Evolutionary conservation across 2,329 filamentous ascomycete species (phyloP).

Genomic region (Aplosporella prunicola): DNA sequence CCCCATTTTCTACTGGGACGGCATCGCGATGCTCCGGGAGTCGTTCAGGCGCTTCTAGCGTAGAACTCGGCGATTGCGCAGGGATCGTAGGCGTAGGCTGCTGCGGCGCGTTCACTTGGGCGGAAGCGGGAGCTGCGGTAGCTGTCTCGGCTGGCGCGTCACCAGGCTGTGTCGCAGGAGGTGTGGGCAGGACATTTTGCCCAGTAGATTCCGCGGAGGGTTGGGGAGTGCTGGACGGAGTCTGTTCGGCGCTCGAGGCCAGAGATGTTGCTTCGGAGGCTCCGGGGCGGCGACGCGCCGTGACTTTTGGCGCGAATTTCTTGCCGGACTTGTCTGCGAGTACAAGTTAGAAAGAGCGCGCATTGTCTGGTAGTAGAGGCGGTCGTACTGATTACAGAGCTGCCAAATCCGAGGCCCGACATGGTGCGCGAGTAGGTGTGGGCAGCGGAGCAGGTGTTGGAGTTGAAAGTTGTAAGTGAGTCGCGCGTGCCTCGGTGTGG

Average conservation of each 20-base stretch:
- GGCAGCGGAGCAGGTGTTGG: conserved; percentile 2
- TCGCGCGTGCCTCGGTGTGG: neutral
- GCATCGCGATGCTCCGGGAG: neutral
- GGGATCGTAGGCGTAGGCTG: no score
- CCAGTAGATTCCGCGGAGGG: conserved; percentile 11
- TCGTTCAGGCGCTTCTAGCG: no score
- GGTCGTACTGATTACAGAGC: conserved; percentile 42
- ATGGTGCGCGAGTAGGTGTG: conserved; percentile 17
- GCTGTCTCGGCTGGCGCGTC: conserved; percentile 7
- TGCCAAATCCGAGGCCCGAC: conserved; percentile 39
- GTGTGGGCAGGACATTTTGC: conserved; percentile 8
- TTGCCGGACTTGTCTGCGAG: conserved; percentile 34
- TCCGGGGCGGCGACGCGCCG: conserved; percentile 32
- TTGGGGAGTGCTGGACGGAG: conserved; percentile 13
- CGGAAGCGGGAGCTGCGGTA: no score
- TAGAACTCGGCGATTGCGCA: no score
- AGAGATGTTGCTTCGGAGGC: conserved; percentile 18
- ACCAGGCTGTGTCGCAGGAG: conserved; percentile 5
- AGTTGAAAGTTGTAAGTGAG: neutral
- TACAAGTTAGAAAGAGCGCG: conserved; percentile 5
- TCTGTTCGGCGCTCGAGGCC: conserved; percentile 14
- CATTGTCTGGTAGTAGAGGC: conserved; percentile 13
- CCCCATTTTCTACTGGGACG: neutral
- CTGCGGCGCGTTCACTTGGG: no score
- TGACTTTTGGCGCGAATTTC: conserved; percentile 40